These are phyloP conservation scores for Neophaeococcomyces mojaviensis DNA, from an alignment of 2,329 filamentous ascomycete species.

Conservation along the genomic window DNA sequence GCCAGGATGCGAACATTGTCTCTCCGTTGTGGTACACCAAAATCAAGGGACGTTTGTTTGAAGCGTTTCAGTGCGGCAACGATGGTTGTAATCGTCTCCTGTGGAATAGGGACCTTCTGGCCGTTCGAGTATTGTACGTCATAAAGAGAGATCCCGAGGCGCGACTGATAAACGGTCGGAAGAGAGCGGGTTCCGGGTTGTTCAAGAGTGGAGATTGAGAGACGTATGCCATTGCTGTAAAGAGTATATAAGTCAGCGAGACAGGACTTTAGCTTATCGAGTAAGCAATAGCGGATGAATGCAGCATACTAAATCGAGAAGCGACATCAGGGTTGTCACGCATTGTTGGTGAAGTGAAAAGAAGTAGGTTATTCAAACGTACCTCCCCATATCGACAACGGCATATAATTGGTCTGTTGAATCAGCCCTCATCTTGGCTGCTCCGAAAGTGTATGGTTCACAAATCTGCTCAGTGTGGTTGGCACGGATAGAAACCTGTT, in stretches of 20 bases:
- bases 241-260: background rate
- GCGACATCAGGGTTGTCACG: no score
- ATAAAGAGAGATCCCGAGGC: slow-evolving; percentile 76
- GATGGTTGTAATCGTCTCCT: slow-evolving; percentile 57
- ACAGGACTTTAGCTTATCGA: background rate
- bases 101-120: slow-evolving; percentile 46
- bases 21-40: slow-evolving; percentile 51
- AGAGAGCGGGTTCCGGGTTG: slow-evolving; percentile 65
- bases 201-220: slow-evolving; percentile 77
- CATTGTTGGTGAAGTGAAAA: background rate
- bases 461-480: no score
- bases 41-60: slow-evolving; percentile 60
- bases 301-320: background rate
- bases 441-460: no score
- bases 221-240: slow-evolving; percentile 75
- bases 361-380: slow-evolving; percentile 10
- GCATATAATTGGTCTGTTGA: slow-evolving; percentile 26
- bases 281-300: background rate
- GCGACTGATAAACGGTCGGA: slow-evolving; percentile 68
- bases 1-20: slow-evolving; percentile 67
- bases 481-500: no score
- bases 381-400: slow-evolving; percentile 38
- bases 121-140: slow-evolving; percentile 55
- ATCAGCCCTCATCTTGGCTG: background rate
- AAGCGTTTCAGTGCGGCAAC: slow-evolving; percentile 62